Conservation (phyloP, 2,329 filamentous ascomycete genomes). For the Apiospora koreana region DNA sequence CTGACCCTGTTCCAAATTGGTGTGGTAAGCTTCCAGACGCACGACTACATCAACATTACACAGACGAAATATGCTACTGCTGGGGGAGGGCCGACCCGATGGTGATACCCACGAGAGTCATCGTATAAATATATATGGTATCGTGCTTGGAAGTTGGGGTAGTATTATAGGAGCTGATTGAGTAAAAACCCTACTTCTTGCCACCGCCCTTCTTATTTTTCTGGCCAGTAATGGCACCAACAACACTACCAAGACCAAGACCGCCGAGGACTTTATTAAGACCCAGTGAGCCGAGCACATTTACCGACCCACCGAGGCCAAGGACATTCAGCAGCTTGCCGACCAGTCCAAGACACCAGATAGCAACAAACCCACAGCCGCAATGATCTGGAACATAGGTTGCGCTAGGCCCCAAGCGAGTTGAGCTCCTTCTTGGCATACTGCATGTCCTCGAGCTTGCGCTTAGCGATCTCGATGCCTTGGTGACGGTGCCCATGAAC, state of each 20-base stretch:
- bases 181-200: too few species aligned
- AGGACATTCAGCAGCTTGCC: conserved; percentile 78
- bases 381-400: conserved; percentile 89
- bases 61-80: too few species aligned
- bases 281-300: conserved; percentile 77
- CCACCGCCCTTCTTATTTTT: conserved; percentile 35
- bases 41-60: too few species aligned
- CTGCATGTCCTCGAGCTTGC: conserved; percentile 87
- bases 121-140: too few species aligned
- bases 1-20: too few species aligned
- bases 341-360: conserved; percentile 84
- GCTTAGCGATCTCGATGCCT: conserved; percentile 85
- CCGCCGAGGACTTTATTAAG: conserved; percentile 74
- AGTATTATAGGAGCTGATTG: too few species aligned
- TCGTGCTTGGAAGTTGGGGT: too few species aligned
- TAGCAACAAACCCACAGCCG: conserved; percentile 81
- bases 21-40: too few species aligned
- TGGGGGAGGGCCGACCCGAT: too few species aligned
- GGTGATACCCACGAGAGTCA: too few species aligned
- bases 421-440: conserved; percentile 94
- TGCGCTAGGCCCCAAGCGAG: conserved; percentile 83
- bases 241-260: conserved; percentile 62
- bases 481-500: conserved; percentile 77
- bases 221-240: conserved; percentile 46
- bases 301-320: conserved; percentile 79